Evolutionary conservation across 169 alveolate species (phyloP), one percentile per base, ranked within the genome.

Genomic region (Eimeria praecox): DNA sequence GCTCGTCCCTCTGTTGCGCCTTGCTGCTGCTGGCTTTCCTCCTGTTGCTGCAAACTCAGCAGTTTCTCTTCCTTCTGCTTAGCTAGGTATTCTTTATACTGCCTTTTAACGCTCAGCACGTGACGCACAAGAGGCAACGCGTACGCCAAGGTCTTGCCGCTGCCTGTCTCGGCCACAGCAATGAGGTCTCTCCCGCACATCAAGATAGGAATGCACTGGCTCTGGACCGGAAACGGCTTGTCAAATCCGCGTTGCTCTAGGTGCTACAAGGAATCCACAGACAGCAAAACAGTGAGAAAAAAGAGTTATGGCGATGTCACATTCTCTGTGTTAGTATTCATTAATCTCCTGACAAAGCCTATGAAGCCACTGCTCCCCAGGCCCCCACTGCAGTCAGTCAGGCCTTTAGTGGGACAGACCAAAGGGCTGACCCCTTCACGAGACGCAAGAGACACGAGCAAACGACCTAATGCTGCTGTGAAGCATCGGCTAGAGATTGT

Each of bases 81-180:
- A 33, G 96, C 96, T 49, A 83, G 89, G 78, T 93, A 83, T 14
- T 88, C 91, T 24, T 93, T 93, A 75, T 93, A 87, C 49, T 98
- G 71, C 99, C 99, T 66, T 99, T 99, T 44, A 99, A 99, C 85
- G 99, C 97, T 44, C 97, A 95, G 95, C 1, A 98, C 99, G 97
- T 99, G 99, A 56, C 99, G 97, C 33, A 99, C 94, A 96, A 99
- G 97, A 0, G 99, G 99, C 82, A 99, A 98, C 94, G 99, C 95
- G 96, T 99, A 99, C 24, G 99, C 99, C 56, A 99, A 95, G 6
- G 99, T 99, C 97, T 99, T 99, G 2, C 99, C 99, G 94, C 97
- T 98, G 83, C 99, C 99, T 18, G 99, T 99, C 95, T 99, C 99
- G 0, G 99, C 99, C 20, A 99, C 99, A 38, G 99, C 99, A 46